Evolutionary conservation across 768 basidiomycete genomes (phyloP), one percentile per base, ranked within the genome.

Genomic region (Mycena venus): DNA sequence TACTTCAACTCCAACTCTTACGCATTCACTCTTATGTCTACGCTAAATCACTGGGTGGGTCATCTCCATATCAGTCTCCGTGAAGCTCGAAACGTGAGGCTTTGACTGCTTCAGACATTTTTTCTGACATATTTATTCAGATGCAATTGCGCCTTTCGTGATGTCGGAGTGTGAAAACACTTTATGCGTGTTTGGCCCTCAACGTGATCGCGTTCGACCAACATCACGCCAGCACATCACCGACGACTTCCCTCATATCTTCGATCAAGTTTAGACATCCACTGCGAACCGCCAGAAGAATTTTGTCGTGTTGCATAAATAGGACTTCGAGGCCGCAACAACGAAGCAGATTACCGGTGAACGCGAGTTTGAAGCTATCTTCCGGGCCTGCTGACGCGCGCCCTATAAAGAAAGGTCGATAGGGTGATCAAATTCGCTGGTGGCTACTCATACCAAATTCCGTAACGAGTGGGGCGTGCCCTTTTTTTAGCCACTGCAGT

Each of bases 201-300:
- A n/a, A n/a, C n/a, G n/a, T n/a, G n/a, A n/a, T n/a, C n/a, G n/a
- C n/a, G n/a, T n/a, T n/a, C n/a, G n/a, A n/a, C n/a, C n/a, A n/a
- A n/a, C n/a, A n/a, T n/a, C n/a, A n/a, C n/a, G n/a, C n/a, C n/a
- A n/a, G n/a, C n/a, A n/a, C n/a, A n/a, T n/a, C n/a, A n/a, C n/a
- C n/a, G n/a, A n/a, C n/a, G n/a, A n/a, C n/a, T n/a, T 95, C 23
- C 89, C 90, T 23, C 90, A 88, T 38, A 94, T 96, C 53, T 95
- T 98, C 73, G 91, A 94, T 32, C 94, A 98, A 83, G 94, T 88
- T 0, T 95, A 97, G 81, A 85, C 81, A 9, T 91, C 93, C 0
- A 82, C 87, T 17, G 91, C 94, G 11, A 96, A 95, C 81, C 97
- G 98, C 82, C 92, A 93, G 74, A 98, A 98, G 87, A 98, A 98